A percentile compares a stretch with the other conserved stretches of the same genome.
Evolutionary conservation across 148 eudicot species (phyloP).

Genomic region (Silene uniflora): DNA sequence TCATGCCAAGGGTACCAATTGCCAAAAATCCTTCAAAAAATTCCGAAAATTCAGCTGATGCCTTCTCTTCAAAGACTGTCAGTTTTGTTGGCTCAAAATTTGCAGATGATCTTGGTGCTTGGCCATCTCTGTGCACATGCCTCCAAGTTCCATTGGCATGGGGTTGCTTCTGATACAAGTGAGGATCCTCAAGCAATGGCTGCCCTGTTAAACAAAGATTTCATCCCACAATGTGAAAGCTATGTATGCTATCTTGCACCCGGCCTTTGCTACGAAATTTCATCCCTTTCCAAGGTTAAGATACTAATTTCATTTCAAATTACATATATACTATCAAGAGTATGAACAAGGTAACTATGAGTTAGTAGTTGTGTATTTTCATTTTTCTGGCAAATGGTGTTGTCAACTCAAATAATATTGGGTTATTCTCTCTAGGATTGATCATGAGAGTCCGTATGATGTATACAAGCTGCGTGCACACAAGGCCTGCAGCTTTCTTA

Average conservation of each 20-base stretch:
- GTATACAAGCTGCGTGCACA: background rate
- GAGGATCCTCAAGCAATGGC: slow-evolving; percentile 48
- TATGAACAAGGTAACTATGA: slow-evolving; percentile 1
- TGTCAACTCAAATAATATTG: background rate
- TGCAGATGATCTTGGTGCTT: slow-evolving; percentile 49
- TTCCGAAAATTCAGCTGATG: slow-evolving; percentile 47
- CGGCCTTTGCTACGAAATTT: slow-evolving; percentile 54
- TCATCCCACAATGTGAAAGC: background rate
- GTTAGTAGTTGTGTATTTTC: background rate
- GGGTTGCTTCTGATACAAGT: slow-evolving; percentile 42
- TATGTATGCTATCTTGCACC: background rate
- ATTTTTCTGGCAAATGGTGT: background rate
- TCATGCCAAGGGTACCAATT: slow-evolving; percentile 70
- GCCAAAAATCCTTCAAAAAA: slow-evolving; percentile 86
- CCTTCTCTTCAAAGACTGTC: slow-evolving; percentile 46
- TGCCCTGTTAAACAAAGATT: slow-evolving; percentile 45
- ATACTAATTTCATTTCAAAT: slow-evolving; percentile 58
- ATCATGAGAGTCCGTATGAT: background rate
- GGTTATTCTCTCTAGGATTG: background rate
- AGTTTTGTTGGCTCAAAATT: slow-evolving; percentile 40
- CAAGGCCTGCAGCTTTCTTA: background rate
- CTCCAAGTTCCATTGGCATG: slow-evolving; percentile 39
- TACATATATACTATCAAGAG: background rate
- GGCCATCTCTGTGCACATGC: slow-evolving; percentile 44
- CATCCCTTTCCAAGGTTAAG: slow-evolving; percentile 45